Evolutionary conservation across 1,284 basidiomycete species (phyloP).

Genomic region (Boletus sp.): DNA sequence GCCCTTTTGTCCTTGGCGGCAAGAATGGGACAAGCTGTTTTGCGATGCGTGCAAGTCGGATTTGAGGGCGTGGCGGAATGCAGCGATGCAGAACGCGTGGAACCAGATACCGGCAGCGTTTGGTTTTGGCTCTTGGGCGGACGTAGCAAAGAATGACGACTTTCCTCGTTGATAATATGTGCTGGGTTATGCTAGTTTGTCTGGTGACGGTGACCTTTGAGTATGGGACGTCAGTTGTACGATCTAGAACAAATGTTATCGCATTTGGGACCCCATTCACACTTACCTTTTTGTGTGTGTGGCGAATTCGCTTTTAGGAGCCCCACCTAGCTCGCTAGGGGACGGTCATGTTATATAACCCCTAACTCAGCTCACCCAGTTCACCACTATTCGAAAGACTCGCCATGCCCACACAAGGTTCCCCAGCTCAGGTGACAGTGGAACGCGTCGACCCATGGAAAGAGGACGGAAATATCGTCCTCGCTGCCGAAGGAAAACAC

Average conservation of each 20-base stretch:
- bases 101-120: conserved; percentile 9
- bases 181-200: not conserved
- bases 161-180: not conserved
- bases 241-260: no score
- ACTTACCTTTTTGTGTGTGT: no score
- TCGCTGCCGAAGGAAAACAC: not conserved
- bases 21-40: conserved; percentile 17
- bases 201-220: no score
- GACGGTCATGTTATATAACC: no score
- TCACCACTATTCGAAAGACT: not conserved
- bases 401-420: not conserved
- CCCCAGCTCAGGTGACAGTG: not conserved
- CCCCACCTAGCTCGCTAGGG: no score
- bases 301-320: not conserved
- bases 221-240: no score
- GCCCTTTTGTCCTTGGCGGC: conserved; percentile 16
- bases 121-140: conserved; percentile 15
- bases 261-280: not conserved
- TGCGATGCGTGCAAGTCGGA: conserved; percentile 10
- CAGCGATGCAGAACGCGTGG: conserved; percentile 11
- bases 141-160: not conserved
- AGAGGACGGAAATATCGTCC: conserved; percentile 10
- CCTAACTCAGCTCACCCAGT: no score
- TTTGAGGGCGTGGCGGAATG: not conserved
- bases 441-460: conserved; percentile 5